These are phyloP conservation scores for Ormosia semicastrata DNA, from an alignment of 306 rosid species.

Conservation along the genomic window DNA sequence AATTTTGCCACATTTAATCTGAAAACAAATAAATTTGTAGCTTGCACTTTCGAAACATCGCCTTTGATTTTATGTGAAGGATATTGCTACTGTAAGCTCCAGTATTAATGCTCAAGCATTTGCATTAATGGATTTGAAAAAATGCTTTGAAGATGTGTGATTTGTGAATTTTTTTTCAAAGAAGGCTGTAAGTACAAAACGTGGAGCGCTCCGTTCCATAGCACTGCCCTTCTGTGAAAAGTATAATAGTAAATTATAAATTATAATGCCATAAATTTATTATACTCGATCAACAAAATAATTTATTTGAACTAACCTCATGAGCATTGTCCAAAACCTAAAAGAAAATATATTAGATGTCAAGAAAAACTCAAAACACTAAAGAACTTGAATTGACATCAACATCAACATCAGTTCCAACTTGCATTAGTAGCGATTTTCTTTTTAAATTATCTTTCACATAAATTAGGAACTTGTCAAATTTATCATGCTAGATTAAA, in stretches of 20 bases:
- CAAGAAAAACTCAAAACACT: not conserved
- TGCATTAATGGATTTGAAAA: no score
- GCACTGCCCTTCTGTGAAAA: not conserved
- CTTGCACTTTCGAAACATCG: not conserved
- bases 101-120: no score
- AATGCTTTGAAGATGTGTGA: no score
- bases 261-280: not conserved
- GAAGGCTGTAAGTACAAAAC: no score
- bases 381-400: not conserved
- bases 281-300: not conserved
- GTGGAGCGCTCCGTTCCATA: no score
- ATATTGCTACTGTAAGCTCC: no score
- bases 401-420: not conserved
- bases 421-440: not conserved
- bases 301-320: not conserved
- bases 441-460: not conserved
- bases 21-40: not conserved
- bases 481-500: not conserved
- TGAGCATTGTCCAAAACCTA: not conserved
- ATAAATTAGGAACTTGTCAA: not conserved
- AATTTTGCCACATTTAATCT: not conserved
- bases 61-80: not conserved
- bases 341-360: not conserved
- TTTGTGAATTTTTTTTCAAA: no score
- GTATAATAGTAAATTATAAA: not conserved